These are phyloP conservation scores for Xylaria venustula DNA, from an alignment of 495 filamentous ascomycete genomes.

Conservation along the genomic window DNA sequence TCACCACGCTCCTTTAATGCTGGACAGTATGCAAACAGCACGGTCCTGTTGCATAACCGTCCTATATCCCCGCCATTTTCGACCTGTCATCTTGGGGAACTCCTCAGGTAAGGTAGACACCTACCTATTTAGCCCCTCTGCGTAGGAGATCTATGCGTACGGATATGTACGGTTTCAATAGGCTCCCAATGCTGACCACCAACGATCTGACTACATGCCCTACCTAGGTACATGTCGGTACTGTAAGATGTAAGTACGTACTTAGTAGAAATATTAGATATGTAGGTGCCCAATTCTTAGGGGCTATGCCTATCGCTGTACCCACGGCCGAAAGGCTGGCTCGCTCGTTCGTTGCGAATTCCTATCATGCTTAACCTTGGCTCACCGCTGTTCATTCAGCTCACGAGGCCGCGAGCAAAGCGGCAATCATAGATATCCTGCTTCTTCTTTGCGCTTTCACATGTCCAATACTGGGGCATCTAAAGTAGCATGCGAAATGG, in stretches of 20 bases:
- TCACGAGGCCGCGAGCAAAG: background rate
- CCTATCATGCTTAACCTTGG: background rate
- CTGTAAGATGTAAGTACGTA: background rate
- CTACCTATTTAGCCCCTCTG: background rate
- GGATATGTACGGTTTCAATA: background rate
- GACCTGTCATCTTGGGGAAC: background rate
- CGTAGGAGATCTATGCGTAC: background rate
- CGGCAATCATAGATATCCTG: background rate
- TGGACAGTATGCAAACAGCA: too few species aligned
- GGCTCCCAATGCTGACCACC: slow-evolving; percentile 4
- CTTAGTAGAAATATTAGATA: background rate
- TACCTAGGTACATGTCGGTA: background rate
- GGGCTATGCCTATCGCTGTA: slow-evolving; percentile 1
- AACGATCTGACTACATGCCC: slow-evolving; percentile 1
- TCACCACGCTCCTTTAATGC: too few species aligned
- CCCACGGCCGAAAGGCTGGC: slow-evolving; percentile 3
- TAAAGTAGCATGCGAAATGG: background rate
- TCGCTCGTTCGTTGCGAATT: background rate
- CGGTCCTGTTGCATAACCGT: too few species aligned
- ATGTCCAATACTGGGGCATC: background rate
- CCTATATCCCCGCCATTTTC: too few species aligned
- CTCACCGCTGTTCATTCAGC: slow-evolving; percentile 7
- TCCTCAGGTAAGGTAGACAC: background rate
- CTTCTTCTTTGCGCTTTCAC: background rate
- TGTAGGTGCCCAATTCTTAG: background rate